Conservation (phyloP, 257 asterid species). For the Solanum etuberosum region DNA sequence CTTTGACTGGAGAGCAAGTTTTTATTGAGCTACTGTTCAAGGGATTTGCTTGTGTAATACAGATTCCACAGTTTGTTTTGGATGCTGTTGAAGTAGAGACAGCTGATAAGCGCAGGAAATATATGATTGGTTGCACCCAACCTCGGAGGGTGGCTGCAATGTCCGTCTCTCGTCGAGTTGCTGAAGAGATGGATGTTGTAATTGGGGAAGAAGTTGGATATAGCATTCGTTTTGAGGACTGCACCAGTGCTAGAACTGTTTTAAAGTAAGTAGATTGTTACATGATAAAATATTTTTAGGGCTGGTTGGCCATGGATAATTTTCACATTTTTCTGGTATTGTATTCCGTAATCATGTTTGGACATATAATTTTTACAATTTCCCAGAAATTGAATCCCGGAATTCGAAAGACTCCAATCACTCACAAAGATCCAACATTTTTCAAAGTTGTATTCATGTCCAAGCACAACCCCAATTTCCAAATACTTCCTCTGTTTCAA, state of each 20-base stretch:
- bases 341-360: not conserved
- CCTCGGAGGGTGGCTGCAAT: slow-evolving; percentile 98
- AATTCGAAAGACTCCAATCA: not conserved
- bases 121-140: slow-evolving; percentile 95
- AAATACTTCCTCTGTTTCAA: not conserved
- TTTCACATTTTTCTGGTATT: not conserved
- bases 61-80: slow-evolving; percentile 96
- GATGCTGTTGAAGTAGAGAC: slow-evolving; percentile 66
- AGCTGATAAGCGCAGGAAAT: slow-evolving; percentile 62
- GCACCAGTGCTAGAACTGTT: slow-evolving; percentile 80
- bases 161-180: slow-evolving; percentile 96
- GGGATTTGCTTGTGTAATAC: not conserved
- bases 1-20: not conserved
- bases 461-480: not conserved
- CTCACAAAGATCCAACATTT: not conserved
- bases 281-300: not conserved
- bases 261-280: slow-evolving; percentile 35
- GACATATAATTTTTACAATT: not conserved
- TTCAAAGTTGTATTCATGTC: not conserved
- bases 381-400: not conserved
- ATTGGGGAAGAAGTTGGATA: slow-evolving; percentile 99
- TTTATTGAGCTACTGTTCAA: not conserved
- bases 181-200: slow-evolving; percentile 96
- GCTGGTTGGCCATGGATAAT: not conserved
- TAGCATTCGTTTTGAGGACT: slow-evolving; percentile 92